Evolutionary conservation across 2,329 filamentous ascomycete genomes (phyloP).

Genomic region (Bertia moriformis): DNA sequence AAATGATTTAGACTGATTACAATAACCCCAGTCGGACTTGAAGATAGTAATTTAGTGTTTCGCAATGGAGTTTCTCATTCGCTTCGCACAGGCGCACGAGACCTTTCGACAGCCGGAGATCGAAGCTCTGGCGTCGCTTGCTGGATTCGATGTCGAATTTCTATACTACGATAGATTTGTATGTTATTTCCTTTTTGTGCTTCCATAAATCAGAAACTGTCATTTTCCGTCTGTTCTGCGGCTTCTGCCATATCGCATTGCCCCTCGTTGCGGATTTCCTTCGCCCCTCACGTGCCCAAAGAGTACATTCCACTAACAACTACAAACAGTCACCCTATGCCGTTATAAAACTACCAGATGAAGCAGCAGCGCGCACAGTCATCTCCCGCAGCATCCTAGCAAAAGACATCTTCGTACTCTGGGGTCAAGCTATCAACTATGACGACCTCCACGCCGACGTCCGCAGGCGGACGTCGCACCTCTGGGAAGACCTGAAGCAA

Average conservation of each 20-base stretch:
- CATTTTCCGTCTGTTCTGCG: not conserved
- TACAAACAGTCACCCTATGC: conserved; percentile 43
- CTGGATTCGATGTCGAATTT: conserved; percentile 35
- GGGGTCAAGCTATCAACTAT: conserved; percentile 41
- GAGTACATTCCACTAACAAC: not conserved
- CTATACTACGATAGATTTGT: conserved; percentile 39
- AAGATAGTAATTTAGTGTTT: too few species aligned
- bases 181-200: too few species aligned
- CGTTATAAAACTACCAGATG: conserved; percentile 33
- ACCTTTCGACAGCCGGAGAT: conserved; percentile 48
- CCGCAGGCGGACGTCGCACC: conserved; percentile 23
- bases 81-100: conserved; percentile 49
- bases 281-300: too few species aligned
- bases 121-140: conserved; percentile 38
- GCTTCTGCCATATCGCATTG: not conserved
- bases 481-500: conserved; percentile 33
- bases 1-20: too few species aligned
- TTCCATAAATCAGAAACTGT: too few species aligned
- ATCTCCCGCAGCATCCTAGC: conserved; percentile 41
- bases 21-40: too few species aligned
- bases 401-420: conserved; percentile 47
- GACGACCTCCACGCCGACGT: conserved; percentile 36
- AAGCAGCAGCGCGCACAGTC: conserved; percentile 30
- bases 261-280: too few species aligned
- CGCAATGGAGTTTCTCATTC: conserved; percentile 37